A percentile compares a stretch with the other conserved stretches of the same genome.
Conservation (phyloP, 2,329 filamentous ascomycete species). For the Fusarium sp. region DNA sequence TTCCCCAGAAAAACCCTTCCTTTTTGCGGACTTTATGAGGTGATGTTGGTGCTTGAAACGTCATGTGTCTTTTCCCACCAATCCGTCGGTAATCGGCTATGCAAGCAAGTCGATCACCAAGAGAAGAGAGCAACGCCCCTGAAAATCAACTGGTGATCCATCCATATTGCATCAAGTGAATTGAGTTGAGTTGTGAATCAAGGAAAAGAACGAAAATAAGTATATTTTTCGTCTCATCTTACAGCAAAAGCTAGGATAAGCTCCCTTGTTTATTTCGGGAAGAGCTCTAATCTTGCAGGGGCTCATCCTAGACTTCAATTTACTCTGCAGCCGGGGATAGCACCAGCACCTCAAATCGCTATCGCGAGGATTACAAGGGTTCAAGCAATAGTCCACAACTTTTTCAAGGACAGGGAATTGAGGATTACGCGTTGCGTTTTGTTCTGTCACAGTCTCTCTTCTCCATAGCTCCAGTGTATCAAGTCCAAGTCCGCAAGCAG, state of each 20-base stretch:
- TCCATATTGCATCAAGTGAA: not conserved
- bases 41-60: constrained; percentile 25
- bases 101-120: constrained; percentile 29
- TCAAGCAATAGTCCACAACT: constrained; percentile 8
- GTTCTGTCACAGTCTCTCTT: constrained; percentile 3
- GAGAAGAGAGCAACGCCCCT: constrained; percentile 12
- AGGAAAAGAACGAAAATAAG: not conserved
- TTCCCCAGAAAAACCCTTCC: constrained; percentile 11
- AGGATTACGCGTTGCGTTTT: constrained; percentile 20
- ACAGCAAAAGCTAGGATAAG: constrained; percentile 5
- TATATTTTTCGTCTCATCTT: constrained; percentile 5
- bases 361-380: constrained; percentile 21
- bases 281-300: constrained; percentile 5
- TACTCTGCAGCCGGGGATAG: constrained; percentile 9
- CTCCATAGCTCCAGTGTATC: not conserved
- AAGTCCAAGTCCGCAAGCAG: not conserved
- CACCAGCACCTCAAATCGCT: constrained; percentile 3
- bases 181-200: not conserved
- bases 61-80: constrained; percentile 27
- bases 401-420: constrained; percentile 29
- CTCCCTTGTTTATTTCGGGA: constrained; percentile 36
- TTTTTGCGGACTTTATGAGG: constrained; percentile 13
- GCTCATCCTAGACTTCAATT: constrained; percentile 24
- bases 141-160: constrained; percentile 13
- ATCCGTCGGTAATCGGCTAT: constrained; percentile 30